Evolutionary conservation across 1,139 yeast genomes (phyloP).

Genomic region (Entelexis paramagnoliae): DNA sequence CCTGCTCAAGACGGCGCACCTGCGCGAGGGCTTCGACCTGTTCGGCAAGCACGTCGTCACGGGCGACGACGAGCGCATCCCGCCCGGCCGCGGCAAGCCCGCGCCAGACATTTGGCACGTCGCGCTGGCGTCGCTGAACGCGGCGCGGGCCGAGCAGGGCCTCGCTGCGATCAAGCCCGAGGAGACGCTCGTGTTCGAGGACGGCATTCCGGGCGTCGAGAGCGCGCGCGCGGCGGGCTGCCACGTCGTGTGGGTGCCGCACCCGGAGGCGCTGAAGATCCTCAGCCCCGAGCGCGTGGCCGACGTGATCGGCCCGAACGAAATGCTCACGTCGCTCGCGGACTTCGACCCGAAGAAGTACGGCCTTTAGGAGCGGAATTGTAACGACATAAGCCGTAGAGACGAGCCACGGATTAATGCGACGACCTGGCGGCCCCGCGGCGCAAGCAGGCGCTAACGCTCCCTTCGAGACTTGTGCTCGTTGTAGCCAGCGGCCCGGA

Average conservation of each 20-base stretch:
- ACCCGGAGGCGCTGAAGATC: constrained; percentile 51
- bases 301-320: constrained; percentile 39
- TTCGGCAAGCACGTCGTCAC: constrained; percentile 63
- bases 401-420: too few species aligned
- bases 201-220: constrained; percentile 79
- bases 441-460: too few species aligned
- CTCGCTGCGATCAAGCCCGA: constrained; percentile 47
- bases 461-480: too few species aligned
- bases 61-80: constrained; percentile 79
- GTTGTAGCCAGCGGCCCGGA: too few species aligned
- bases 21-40: constrained; percentile 47
- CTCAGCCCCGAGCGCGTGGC: constrained; percentile 27
- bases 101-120: constrained; percentile 83
- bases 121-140: constrained; percentile 62
- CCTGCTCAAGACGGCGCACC: constrained; percentile 57
- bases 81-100: constrained; percentile 83
- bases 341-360: constrained; percentile 48
- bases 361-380: constrained; percentile 23
- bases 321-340: constrained; percentile 42
- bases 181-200: constrained; percentile 86
- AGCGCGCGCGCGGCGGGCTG: constrained; percentile 84
- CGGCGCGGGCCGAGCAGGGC: constrained; percentile 31
- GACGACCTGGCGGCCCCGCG: too few species aligned
- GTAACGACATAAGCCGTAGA: too few species aligned
- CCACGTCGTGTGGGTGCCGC: constrained; percentile 86